Evolutionary conservation across 257 asterid species (phyloP).

Genomic region (Capsicum pubescens): DNA sequence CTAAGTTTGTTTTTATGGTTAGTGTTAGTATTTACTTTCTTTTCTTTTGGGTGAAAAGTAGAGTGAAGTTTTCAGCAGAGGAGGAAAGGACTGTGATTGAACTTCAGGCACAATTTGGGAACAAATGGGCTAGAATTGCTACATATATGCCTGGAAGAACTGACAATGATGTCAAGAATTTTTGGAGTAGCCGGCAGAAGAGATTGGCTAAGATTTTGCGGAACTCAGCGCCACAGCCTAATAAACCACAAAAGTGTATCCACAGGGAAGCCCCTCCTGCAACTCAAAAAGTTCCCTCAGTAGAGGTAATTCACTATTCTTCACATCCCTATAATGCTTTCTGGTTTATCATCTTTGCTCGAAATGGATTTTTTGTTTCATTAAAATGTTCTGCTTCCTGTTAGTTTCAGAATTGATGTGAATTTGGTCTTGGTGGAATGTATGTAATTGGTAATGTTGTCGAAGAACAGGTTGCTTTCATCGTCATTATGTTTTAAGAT

Average conservation of each 20-base stretch:
- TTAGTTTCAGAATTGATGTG: neutral
- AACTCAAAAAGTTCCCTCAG: slow-evolving; percentile 32
- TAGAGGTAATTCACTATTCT: slow-evolving; percentile 44
- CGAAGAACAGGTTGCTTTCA: neutral
- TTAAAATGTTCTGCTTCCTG: neutral
- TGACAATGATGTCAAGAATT: slow-evolving; percentile 88
- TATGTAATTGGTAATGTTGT: neutral
- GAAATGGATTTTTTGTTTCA: neutral
- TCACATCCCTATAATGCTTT: neutral
- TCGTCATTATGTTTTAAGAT: neutral
- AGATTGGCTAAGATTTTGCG: slow-evolving; percentile 66
- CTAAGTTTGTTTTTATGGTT: neutral
- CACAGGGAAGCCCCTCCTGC: slow-evolving; percentile 34
- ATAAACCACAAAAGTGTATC: slow-evolving; percentile 41
- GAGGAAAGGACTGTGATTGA: slow-evolving; percentile 79
- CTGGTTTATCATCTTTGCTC: neutral
- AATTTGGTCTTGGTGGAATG: neutral
- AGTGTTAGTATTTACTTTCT: neutral
- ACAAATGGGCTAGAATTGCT: slow-evolving; percentile 88
- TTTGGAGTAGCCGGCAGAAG: slow-evolving; percentile 88
- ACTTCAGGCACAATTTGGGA: slow-evolving; percentile 78
- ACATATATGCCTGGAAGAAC: slow-evolving; percentile 82
- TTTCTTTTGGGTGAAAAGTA: slow-evolving; percentile 45
- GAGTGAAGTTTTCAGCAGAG: slow-evolving; percentile 84
- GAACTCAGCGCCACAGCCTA: slow-evolving; percentile 43